phyloP scores from a whole-genome alignment of 1,284 basidiomycete species.

The Wallemia mellicola region DNA sequence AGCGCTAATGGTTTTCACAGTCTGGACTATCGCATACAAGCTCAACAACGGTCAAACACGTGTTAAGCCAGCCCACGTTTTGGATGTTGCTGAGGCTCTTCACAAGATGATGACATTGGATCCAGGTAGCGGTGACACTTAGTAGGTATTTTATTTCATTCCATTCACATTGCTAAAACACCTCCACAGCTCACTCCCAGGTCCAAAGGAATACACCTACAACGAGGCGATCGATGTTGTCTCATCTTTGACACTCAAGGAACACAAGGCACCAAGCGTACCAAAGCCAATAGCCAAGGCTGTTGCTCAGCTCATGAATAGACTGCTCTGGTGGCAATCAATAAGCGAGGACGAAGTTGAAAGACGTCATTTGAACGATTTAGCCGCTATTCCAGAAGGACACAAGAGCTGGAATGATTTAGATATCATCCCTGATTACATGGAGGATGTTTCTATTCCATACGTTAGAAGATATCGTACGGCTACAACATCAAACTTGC shows the following conservation, averaged over 20 bases:
- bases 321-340: constrained; percentile 65
- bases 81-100: constrained; percentile 81
- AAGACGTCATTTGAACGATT: constrained; percentile 61
- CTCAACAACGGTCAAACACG: constrained; percentile 63
- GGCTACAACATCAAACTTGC: constrained; percentile 14
- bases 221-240: constrained; percentile 61
- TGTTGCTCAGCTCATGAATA: constrained; percentile 36
- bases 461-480: constrained; percentile 72
- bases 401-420: constrained; percentile 25
- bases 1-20: constrained; percentile 17
- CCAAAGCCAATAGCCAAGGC: constrained; percentile 43
- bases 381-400: constrained; percentile 19
- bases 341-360: constrained; percentile 71
- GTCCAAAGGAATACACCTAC: constrained; percentile 58
- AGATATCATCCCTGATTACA: constrained; percentile 36
- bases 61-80: constrained; percentile 68
- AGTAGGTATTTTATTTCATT: not conserved
- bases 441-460: constrained; percentile 70
- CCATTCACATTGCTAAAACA: not conserved
- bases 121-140: not conserved
- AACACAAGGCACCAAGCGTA: constrained; percentile 31
- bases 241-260: constrained; percentile 42
- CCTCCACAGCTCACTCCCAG: constrained; percentile 27
- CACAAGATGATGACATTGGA: constrained; percentile 34
- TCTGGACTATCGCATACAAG: constrained; percentile 81